phyloP scores from a whole-genome alignment of 306 rosid species.

The Coriaria nepalensis region DNA sequence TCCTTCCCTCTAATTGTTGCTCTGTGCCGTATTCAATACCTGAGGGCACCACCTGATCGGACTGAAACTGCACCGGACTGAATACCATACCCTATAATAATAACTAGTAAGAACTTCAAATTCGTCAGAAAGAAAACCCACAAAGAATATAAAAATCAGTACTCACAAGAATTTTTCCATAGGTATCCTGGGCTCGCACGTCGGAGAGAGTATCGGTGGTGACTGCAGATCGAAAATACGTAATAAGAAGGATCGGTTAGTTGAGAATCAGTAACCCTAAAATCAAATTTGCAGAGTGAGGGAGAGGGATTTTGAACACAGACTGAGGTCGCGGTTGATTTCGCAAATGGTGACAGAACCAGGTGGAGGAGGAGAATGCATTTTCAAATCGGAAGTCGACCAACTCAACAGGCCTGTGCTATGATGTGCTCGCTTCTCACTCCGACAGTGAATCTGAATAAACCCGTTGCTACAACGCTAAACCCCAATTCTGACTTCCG shows the following conservation, averaged over 20 bases:
- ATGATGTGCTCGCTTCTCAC: too few species aligned
- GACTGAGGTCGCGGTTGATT: conserved; percentile 83
- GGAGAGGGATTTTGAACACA: neutral
- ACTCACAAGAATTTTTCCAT: conserved; percentile 69
- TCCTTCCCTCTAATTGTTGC: conserved; percentile 15
- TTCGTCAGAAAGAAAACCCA: conserved; percentile 4
- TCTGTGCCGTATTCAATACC: conserved; percentile 30
- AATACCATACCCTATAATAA: conserved; percentile 61
- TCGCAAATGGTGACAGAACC: conserved; percentile 84
- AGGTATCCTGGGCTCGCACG: conserved; percentile 54
- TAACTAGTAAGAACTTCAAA: neutral
- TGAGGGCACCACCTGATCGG: conserved; percentile 22
- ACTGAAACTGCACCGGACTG: conserved; percentile 68
- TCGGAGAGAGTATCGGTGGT: conserved; percentile 64
- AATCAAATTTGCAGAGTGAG: neutral
- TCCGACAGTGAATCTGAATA: too few species aligned
- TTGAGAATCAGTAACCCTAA: conserved; percentile 7
- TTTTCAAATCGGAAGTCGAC: too few species aligned
- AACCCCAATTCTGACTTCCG: too few species aligned
- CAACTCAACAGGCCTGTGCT: too few species aligned
- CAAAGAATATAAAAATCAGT: neutral
- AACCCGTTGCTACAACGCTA: too few species aligned
- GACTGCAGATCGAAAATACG: conserved; percentile 29
- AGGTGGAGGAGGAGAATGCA: conserved; percentile 77
- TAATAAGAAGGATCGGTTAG: neutral